phyloP scores from a whole-genome alignment of 805 yeast genomes.

The Nakazawaea holstii region DNA sequence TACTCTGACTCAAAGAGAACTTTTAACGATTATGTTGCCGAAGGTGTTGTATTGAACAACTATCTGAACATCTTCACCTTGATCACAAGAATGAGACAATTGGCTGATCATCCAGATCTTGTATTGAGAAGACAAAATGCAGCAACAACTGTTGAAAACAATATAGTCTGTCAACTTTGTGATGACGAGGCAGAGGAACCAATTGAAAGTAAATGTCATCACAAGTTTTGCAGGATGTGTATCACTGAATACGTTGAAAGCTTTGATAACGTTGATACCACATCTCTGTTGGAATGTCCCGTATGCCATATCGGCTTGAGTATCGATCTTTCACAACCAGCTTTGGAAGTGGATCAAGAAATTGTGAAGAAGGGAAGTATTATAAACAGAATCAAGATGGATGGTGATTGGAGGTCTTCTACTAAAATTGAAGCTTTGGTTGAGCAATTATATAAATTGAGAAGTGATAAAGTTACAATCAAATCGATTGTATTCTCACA shows the following conservation, averaged over 20 bases:
- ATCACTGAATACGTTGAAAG: conserved; percentile 86
- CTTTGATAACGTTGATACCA: conserved; percentile 48
- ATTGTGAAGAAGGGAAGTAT: conserved; percentile 63
- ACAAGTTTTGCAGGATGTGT: conserved; percentile 89
- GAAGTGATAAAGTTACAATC: conserved; percentile 84
- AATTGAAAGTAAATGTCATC: conserved; percentile 90
- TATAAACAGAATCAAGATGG: conserved; percentile 82
- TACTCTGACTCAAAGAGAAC: conserved; percentile 83
- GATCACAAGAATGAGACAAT: conserved; percentile 94
- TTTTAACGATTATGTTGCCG: conserved; percentile 89
- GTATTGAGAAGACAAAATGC: conserved; percentile 67
- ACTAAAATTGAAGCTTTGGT: conserved; percentile 96
- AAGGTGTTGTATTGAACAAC: conserved; percentile 93
- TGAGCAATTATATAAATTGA: conserved; percentile 81
- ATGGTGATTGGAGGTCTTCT: conserved; percentile 87
- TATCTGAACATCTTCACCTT: conserved; percentile 96
- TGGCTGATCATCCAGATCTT: conserved; percentile 97
- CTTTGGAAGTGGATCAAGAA: conserved; percentile 62
- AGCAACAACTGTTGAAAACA: conserved; percentile 26
- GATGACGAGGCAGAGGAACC: conserved; percentile 99
- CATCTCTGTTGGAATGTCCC: conserved; percentile 72
- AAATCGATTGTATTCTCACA: conserved; percentile 97
- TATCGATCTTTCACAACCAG: conserved; percentile 84
- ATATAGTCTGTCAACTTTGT: conserved; percentile 83
- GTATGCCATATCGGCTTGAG: conserved; percentile 93